Evolutionary conservation across 768 basidiomycete genomes (phyloP), one percentile per base, ranked within the genome.

Genomic region (Peribolospora baueri): DNA sequence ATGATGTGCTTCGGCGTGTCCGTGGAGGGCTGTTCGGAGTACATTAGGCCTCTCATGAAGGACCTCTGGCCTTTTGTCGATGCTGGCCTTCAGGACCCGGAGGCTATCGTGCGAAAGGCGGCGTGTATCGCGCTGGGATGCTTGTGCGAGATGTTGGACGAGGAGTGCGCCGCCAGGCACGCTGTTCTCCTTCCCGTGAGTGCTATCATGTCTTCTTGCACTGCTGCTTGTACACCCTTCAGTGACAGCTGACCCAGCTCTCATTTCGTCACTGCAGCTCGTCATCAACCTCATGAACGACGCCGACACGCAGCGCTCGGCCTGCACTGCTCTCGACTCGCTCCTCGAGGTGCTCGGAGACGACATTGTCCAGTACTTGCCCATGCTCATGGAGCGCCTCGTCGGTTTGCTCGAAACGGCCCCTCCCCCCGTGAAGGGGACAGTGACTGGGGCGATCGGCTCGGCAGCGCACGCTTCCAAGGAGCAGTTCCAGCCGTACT

Each of bases 1-100:
- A 81, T 97, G 71, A 84, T 91, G 63, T 84, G 90, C 1, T 78
- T 98, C 51, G 93, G 93, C 60, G 85, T 97, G 51, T 78, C 80
- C 48, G 87, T 97, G 56, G 93, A 98, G 67, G 93, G 93, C 13
- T 95, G 91, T 72, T 85, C 82, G 70, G 90, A 97, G 72, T 97
- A 72, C 70, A 95, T 98, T 78, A 85, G 86, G 42, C 86, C 90
- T 7, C 75, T 87, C 61, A 86, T 98, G 75, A 69, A 67, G 57
- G 75, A 84, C 62, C 80, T 98, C 39, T 98, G 93, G 93, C 88
- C 90, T 1, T 73, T 91, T 55, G 79, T 98, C 61, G 84, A 93
- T 65, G 73, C 76, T 51, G 90, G 90, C 60, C 76, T 98, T 41
- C 75, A 74, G 57, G 93, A 98, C 65, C 66, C 69, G 45, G 87